These are phyloP conservation scores for Diplodia intermedia DNA, from an alignment of 2,329 filamentous ascomycete genomes.

Conservation along the genomic window DNA sequence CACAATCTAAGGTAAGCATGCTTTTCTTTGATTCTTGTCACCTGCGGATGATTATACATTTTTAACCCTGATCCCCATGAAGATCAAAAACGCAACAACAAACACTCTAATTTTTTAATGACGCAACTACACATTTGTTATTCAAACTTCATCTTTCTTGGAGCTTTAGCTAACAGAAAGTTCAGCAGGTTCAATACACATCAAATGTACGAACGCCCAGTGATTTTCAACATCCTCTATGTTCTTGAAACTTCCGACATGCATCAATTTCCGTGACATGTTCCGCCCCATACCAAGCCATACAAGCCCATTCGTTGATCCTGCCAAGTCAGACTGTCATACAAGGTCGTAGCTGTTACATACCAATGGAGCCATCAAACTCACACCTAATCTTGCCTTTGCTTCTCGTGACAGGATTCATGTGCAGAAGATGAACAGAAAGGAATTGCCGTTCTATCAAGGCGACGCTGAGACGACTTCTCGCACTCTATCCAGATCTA, in stretches of 20 bases:
- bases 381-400: neutral
- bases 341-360: neutral
- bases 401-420: no score
- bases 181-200: neutral
- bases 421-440: no score
- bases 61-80: slow-evolving; percentile 71
- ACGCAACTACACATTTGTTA: slow-evolving; percentile 41
- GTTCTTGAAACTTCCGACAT: neutral
- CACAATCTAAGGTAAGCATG: slow-evolving; percentile 46
- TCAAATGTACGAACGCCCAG: neutral
- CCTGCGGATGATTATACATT: slow-evolving; percentile 65
- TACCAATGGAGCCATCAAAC: neutral
- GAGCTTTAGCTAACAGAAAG: neutral
- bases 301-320: neutral
- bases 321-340: neutral
- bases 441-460: neutral
- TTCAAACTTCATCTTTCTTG: neutral
- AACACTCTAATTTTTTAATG: slow-evolving; percentile 78
- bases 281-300: neutral
- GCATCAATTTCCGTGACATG: neutral
- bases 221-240: neutral
- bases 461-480: neutral
- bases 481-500: slow-evolving; percentile 45
- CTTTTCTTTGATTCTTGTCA: slow-evolving; percentile 28
- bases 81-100: slow-evolving; percentile 65